phyloP scores from a whole-genome alignment of 352 stramenopile genomes.

The Pythium oligandrum region DNA sequence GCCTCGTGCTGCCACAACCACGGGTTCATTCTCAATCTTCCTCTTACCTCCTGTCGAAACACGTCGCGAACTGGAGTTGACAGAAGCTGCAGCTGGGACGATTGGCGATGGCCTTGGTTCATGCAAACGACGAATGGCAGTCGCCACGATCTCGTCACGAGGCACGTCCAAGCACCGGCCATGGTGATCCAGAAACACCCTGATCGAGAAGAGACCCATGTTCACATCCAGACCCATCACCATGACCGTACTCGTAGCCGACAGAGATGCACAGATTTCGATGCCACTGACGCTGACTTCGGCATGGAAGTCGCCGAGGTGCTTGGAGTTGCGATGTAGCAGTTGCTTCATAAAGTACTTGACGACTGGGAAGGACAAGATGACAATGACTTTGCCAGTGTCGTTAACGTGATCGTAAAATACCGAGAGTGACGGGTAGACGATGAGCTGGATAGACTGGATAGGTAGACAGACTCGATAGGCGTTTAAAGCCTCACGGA shows the following conservation, averaged over 20 bases:
- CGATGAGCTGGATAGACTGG: background rate
- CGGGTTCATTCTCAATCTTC: background rate
- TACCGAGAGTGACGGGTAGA: constrained; percentile 18
- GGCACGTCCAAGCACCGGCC: background rate
- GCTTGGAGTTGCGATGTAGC: background rate
- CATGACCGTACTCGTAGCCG: constrained; percentile 2
- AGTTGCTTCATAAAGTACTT: constrained; percentile 15
- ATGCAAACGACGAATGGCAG: no score
- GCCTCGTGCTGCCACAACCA: constrained; percentile 11
- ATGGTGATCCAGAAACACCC: constrained; percentile 17
- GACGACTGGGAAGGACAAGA: constrained; percentile 12
- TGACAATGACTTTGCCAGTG: constrained; percentile 10
- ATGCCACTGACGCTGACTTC: constrained; percentile 14
- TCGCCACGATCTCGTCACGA: no score
- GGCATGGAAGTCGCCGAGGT: background rate
- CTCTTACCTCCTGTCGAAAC: no score
- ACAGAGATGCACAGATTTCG: constrained; percentile 19
- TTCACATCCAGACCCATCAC: constrained; percentile 19
- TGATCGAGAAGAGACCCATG: constrained; percentile 11
- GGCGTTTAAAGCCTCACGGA: no score
- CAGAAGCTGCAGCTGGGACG: background rate
- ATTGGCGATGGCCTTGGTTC: no score
- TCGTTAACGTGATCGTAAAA: constrained; percentile 12
- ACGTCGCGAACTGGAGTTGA: background rate
- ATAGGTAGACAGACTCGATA: background rate